Conservation (phyloP, 768 basidiomycete species). For the Clathrus columnatus region DNA sequence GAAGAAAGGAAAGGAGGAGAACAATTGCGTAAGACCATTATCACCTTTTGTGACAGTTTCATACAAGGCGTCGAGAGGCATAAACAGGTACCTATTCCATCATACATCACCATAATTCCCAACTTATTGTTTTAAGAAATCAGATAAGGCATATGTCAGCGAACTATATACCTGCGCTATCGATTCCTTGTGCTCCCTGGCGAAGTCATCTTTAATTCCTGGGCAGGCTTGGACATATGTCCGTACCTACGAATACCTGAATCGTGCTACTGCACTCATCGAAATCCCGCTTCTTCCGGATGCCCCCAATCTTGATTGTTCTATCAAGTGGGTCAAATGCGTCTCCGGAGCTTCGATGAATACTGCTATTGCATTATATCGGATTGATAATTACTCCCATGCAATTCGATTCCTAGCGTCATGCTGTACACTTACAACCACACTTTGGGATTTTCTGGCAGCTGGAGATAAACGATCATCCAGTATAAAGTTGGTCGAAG, state of each 20-base stretch:
- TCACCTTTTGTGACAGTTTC: background rate
- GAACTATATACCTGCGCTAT: background rate
- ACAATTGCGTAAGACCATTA: background rate
- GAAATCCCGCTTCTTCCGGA: constrained; percentile 39
- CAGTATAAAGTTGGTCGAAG: constrained; percentile 23
- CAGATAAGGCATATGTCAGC: background rate
- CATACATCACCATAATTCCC: background rate
- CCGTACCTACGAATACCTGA: constrained; percentile 9
- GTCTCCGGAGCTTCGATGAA: constrained; percentile 67
- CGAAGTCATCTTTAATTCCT: background rate
- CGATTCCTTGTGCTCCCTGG: constrained; percentile 6
- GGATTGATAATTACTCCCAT: constrained; percentile 48
- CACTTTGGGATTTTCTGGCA: constrained; percentile 31
- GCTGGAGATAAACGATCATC: constrained; percentile 7
- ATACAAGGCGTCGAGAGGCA: background rate
- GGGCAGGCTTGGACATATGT: background rate
- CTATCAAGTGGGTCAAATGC: constrained; percentile 55
- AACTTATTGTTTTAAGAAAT: background rate
- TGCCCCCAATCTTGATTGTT: constrained; percentile 22
- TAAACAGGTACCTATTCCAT: background rate
- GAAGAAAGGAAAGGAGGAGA: background rate
- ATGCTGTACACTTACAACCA: constrained; percentile 46
- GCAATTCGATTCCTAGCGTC: constrained; percentile 60
- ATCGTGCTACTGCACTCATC: constrained; percentile 1
- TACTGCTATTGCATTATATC: constrained; percentile 60